Percentiles rank a stretch among this genome's conserved stretches.
Conservation (phyloP, 1,284 basidiomycete species). For the Puccinia triticina region DNA sequence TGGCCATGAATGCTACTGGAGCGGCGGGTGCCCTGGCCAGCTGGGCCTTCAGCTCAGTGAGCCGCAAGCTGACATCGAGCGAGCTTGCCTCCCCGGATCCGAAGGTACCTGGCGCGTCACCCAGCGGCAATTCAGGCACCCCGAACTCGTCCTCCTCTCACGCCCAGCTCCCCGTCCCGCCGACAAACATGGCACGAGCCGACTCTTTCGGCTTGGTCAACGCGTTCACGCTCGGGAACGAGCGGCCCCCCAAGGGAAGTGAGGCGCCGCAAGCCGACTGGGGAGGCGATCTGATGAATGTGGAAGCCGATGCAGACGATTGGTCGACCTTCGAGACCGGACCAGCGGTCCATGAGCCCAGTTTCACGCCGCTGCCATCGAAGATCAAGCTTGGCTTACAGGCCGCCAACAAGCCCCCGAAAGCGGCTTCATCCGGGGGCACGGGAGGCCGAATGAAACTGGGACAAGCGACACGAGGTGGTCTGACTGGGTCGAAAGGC, state of each 20-base stretch:
- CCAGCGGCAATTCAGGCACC: conserved; percentile 61
- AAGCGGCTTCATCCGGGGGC: background rate
- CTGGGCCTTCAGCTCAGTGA: conserved; percentile 87
- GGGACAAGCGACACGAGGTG: background rate
- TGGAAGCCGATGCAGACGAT: conserved; percentile 85
- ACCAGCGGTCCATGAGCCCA: conserved; percentile 35
- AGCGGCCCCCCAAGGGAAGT: conserved; percentile 61
- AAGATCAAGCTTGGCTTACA: conserved; percentile 38
- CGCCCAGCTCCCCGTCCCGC: conserved; percentile 6
- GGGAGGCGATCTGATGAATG: conserved; percentile 78
- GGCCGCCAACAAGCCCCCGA: conserved; percentile 5
- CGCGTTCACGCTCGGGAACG: conserved; percentile 5
- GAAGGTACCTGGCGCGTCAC: conserved; percentile 69
- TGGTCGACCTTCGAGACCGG: conserved; percentile 64
- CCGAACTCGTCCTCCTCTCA: conserved; percentile 55
- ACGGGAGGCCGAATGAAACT: conserved; percentile 24
- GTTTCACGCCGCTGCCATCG: conserved; percentile 44
- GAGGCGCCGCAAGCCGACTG: conserved; percentile 69
- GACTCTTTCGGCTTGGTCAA: background rate
- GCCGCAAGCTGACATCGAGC: conserved; percentile 56
- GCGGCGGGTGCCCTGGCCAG: conserved; percentile 86
- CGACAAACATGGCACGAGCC: background rate
- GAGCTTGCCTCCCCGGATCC: conserved; percentile 58
- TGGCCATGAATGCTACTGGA: conserved; percentile 82
- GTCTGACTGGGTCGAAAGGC: background rate